phyloP scores from a whole-genome alignment of 2,329 filamentous ascomycete genomes.

The Microcera coccophila region DNA sequence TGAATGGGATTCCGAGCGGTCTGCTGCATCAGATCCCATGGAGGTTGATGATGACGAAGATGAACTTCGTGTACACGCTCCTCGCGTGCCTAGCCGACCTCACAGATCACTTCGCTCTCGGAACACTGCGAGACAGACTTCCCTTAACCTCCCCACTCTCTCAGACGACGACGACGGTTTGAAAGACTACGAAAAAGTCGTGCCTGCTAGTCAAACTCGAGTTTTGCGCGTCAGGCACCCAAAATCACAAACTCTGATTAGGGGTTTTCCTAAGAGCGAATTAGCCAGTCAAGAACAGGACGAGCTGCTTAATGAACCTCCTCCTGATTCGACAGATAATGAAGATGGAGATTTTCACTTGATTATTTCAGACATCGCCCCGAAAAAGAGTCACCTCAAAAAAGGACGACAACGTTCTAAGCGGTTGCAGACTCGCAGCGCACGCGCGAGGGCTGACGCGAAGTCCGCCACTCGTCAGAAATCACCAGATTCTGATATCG shows the following conservation, averaged over 20 bases:
- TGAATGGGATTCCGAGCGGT: slow-evolving; percentile 29
- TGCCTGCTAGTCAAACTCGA: slow-evolving; percentile 10
- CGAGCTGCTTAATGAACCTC: slow-evolving; percentile 31
- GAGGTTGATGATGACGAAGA: slow-evolving; percentile 29
- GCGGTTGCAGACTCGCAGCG: slow-evolving; percentile 16
- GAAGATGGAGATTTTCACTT: slow-evolving; percentile 35
- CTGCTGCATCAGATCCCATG: slow-evolving; percentile 24
- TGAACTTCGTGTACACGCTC: slow-evolving; percentile 18
- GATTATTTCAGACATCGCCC: slow-evolving; percentile 36
- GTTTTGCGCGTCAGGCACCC: slow-evolving; percentile 25
- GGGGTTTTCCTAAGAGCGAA: slow-evolving; percentile 23
- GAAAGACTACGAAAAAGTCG: slow-evolving; percentile 8
- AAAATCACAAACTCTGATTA: slow-evolving; percentile 23
- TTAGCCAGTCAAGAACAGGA: slow-evolving; percentile 27
- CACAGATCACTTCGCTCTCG: slow-evolving; percentile 25
- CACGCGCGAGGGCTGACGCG: slow-evolving; percentile 7
- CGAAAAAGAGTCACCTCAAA: slow-evolving; percentile 20
- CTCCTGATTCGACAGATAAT: slow-evolving; percentile 25
- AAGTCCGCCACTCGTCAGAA: slow-evolving; percentile 14
- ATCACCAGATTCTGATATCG: slow-evolving; percentile 44
- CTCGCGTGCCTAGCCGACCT: slow-evolving; percentile 8
- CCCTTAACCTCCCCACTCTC: slow-evolving; percentile 11
- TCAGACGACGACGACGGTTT: slow-evolving; percentile 21
- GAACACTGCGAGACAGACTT: slow-evolving; percentile 20
- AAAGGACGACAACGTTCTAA: slow-evolving; percentile 20